Evolutionary conservation across 257 asterid genomes (phyloP), one percentile per base, ranked within the genome.

Genomic region (Leonotis leonurus): DNA sequence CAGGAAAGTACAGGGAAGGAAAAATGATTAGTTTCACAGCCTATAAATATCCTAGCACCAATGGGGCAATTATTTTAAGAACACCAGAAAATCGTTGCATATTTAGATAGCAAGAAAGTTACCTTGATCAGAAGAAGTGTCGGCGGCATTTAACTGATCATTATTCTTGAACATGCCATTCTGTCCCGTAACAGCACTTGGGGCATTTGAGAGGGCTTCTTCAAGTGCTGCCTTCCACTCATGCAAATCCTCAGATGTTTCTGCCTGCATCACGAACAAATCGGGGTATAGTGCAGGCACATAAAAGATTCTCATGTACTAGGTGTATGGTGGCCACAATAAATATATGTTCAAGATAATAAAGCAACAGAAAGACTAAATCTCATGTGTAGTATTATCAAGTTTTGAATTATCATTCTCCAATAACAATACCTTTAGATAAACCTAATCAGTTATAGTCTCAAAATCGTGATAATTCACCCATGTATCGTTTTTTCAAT

Each of bases 171-270:
- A 62, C 61, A 79, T 57, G 60, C 97, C 92, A 74, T 89, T 93
- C 82, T 85, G 96, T 51, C 92, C 96, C 70, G 70, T 48, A 30
- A 73, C 89, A 40, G 96, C 90, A 65, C 64, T 83, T 53, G 97
- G 97, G 59, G 99, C 95, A 85, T 78, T 78, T 73, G 83, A 60
- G 56, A 93, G 81, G 63, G 99, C 97, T 78, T 89, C 96, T 74
- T 93, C 99, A 65, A 93, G 97, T 62, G 97, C 97, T 69, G 62
- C 67, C 79, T 83, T 93, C 99, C 99, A 93, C 83, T 87, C 96
- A 32, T 75, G 76, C 78, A 93, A 76, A 80, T 93, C 99, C 76
- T 93, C 97, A 66, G 59, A 65, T 41, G 97, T 93, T 75, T 93
- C 99, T 41, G 99, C 94, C 99, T 93, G 85, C 54, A 69, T 67